Evolutionary conservation across 495 filamentous ascomycete genomes (phyloP).

Genomic region (Viridothelium virens): DNA sequence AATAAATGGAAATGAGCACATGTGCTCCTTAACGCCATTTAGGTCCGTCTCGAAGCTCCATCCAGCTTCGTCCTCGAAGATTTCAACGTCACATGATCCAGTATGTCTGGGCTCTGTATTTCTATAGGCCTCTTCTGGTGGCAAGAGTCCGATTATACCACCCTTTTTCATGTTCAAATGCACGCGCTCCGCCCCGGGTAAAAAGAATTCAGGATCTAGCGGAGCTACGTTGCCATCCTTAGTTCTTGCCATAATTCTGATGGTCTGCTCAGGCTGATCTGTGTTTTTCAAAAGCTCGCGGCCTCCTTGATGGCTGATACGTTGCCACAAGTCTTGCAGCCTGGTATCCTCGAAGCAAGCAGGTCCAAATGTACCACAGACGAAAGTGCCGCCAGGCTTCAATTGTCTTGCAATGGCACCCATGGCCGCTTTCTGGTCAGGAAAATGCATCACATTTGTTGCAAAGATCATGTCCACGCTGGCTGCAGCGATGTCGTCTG

Average conservation of each 20-base stretch:
- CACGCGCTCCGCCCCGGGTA: conserved; percentile 19
- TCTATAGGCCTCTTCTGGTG: conserved; percentile 7
- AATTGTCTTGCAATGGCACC: conserved; percentile 20
- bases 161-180: conserved; percentile 19
- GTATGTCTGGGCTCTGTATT: conserved; percentile 5
- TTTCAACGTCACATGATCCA: conserved; percentile 14
- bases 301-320: conserved; percentile 11
- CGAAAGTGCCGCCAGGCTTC: conserved; percentile 24
- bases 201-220: conserved; percentile 16
- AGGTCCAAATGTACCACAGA: conserved; percentile 18
- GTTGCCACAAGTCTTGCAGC: conserved; percentile 14
- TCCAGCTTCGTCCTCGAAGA: conserved; percentile 19
- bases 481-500: conserved; percentile 17
- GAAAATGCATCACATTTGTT: conserved; percentile 24
- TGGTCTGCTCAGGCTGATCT: not conserved
- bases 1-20: conserved; percentile 16
- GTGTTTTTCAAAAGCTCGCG: not conserved
- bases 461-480: conserved; percentile 26
- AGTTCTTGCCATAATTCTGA: conserved; percentile 13
- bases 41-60: conserved; percentile 20
- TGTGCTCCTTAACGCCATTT: conserved; percentile 16
- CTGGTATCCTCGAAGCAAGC: conserved; percentile 18
- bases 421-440: conserved; percentile 20
- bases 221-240: conserved; percentile 20
- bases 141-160: conserved; percentile 6